Base-by-base conservation (phyloP, 345 rosid genomes). In the Eutrema heterophyllum region DNA sequence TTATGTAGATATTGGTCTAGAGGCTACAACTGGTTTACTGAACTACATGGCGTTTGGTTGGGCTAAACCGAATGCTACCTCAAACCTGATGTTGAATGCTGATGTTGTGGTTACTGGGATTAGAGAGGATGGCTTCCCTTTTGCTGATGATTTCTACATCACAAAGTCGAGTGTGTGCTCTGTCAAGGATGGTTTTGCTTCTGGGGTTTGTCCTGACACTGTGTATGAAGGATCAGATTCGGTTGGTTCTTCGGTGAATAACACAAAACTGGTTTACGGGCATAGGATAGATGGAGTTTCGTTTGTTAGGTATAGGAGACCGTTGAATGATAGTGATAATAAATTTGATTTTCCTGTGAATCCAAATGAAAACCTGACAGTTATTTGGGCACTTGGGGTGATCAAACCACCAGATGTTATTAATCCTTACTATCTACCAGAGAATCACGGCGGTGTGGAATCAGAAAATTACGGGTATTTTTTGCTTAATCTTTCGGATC, bases 31-130 rank as follows among this genome's bases (percentile, higher is more conserved):
- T 4, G 79, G 84, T 15, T 74, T 69, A 11, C 83, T 81, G 78
- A 87, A 86, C 71, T 95, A 95, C 76, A 86, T 95, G 97, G 97
- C 97, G 1, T 95, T 95, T 38, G 99, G 97, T 52, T 95, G 97
- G 97, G 96, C 97, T 0, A 75, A 80, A 50, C 92, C 88, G 9
- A 79, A 80, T 9, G 51, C 86, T 16, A 72, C 80, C 2, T 66
- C 78, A 0, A 90, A 81, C 41, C 68, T 84, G 35, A 95, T 92
- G 97, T 46, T 83, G 1, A 85, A 89, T 27, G 93, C 92, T 56
- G 99, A 95, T 70, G 95, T 95, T 61, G 89, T 81, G 11, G 85
- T 95, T 73, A 70, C 94, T 0, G 97, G 96, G 59, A 82, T 92
- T 61, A 86, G 87, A 0, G 93, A 86, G 52, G 88, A 88, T 29